These are phyloP conservation scores for Rhodotorula glutinis DNA, from an alignment of 1,284 basidiomycete species.

Conservation along the genomic window DNA sequence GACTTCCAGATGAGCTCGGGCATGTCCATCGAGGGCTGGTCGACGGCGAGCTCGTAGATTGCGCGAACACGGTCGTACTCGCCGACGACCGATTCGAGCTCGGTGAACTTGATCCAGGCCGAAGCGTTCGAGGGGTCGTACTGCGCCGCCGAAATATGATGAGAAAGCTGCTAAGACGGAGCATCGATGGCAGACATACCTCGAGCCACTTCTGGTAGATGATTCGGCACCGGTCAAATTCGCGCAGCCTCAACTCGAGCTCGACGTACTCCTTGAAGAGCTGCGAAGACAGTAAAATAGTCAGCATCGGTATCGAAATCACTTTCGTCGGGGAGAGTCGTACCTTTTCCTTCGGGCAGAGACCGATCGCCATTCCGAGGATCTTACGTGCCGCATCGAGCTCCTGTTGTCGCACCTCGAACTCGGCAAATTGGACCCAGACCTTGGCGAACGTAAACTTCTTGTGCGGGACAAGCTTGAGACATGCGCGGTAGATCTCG, in stretches of 20 bases:
- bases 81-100: constrained; percentile 86
- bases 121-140: constrained; percentile 83
- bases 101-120: constrained; percentile 96
- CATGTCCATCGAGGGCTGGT: constrained; percentile 89
- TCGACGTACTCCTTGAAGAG: constrained; percentile 93
- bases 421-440: constrained; percentile 85
- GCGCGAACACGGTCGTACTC: constrained; percentile 88
- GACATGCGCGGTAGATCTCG: constrained; percentile 87
- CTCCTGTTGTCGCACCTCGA: constrained; percentile 83
- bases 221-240: constrained; percentile 89
- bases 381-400: constrained; percentile 82
- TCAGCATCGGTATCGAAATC: too few species aligned
- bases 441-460: constrained; percentile 96
- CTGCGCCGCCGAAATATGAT: constrained; percentile 49
- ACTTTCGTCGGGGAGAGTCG: background rate
- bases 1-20: constrained; percentile 71
- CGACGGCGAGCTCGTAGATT: constrained; percentile 93
- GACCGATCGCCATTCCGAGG: constrained; percentile 84
- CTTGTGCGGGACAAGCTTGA: constrained; percentile 88
- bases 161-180: background rate
- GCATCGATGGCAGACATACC: constrained; percentile 51
- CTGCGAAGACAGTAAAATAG: background rate
- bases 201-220: constrained; percentile 94
- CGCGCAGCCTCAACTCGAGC: constrained; percentile 69
- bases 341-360: constrained; percentile 85